Conservation (phyloP, 306 rosid species). For the Dryas octopetala region DNA sequence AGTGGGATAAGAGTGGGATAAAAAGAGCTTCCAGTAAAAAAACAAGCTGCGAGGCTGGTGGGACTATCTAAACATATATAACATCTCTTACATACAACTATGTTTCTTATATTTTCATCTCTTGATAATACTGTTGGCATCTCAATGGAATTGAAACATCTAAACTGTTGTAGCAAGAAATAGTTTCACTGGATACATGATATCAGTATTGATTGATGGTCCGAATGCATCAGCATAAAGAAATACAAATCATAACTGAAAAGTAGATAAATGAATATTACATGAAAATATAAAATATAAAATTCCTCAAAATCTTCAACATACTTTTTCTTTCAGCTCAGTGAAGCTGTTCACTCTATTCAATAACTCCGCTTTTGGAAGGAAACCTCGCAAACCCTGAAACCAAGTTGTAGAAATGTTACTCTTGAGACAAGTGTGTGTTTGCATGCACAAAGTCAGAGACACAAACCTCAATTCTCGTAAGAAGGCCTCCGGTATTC, state of each 20-base stretch:
- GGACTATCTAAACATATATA: neutral
- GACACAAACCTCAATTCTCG: slow-evolving; percentile 81
- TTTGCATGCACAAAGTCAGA: slow-evolving; percentile 6
- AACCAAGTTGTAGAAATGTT: slow-evolving; percentile 23
- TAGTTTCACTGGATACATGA: neutral
- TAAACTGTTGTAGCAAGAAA: neutral
- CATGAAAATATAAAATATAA: neutral
- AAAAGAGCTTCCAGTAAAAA: neutral
- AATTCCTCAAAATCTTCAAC: slow-evolving; percentile 22
- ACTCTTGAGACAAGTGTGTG: slow-evolving; percentile 15
- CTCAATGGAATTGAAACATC: neutral
- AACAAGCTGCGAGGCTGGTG: neutral
- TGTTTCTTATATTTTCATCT: neutral
- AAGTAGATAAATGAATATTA: slow-evolving; percentile 1
- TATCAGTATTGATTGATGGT: neutral
- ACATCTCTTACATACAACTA: neutral
- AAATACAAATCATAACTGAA: neutral
- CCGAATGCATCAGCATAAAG: neutral
- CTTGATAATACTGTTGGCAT: neutral
- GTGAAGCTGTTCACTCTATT: slow-evolving; percentile 70
- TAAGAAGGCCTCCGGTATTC: slow-evolving; percentile 91
- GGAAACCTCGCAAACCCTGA: slow-evolving; percentile 91
- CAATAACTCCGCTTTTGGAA: slow-evolving; percentile 83
- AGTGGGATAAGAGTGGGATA: neutral
- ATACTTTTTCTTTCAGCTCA: slow-evolving; percentile 78